These are phyloP conservation scores for Lodderomyces jiufengensis DNA, from an alignment of 1,139 yeast species.

Conservation along the genomic window DNA sequence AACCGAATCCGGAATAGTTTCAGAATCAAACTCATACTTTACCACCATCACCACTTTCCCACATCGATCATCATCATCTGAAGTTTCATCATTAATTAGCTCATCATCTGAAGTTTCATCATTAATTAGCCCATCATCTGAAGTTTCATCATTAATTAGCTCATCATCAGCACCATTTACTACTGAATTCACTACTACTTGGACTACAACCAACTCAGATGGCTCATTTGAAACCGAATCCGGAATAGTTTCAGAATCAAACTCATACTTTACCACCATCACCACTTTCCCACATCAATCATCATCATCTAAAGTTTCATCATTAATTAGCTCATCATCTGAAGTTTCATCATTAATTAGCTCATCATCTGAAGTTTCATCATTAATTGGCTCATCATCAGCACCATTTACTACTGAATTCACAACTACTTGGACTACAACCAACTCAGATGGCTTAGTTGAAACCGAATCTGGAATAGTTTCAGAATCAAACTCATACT, in stretches of 20 bases:
- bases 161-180: constrained; percentile 4
- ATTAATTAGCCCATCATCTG: constrained; percentile 5
- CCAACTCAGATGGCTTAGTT: constrained; percentile 7
- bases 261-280: constrained; percentile 1
- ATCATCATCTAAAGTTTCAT: constrained; percentile 3
- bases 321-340: constrained; percentile 4
- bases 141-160: constrained; percentile 9
- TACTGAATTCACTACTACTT: constrained; percentile 17
- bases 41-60: constrained; percentile 9
- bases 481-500: constrained; percentile 1
- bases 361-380: constrained; percentile 6
- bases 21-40: constrained; percentile 5
- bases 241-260: constrained; percentile 11
- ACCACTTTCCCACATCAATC: constrained; percentile 11
- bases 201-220: constrained; percentile 14
- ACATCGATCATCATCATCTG: constrained; percentile 2
- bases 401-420: constrained; percentile 2
- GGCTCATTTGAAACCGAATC: constrained; percentile 12
- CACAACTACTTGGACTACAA: constrained; percentile 8
- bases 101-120: constrained; percentile 13
- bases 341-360: neutral
- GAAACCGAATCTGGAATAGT: constrained; percentile 7
- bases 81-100: no score
- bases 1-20: constrained; percentile 15
- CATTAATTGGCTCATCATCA: constrained; percentile 8